Evolutionary conservation across 257 asterid species (phyloP), one percentile per base, ranked within the genome.

Genomic region (Capsicum rhomboideum): DNA sequence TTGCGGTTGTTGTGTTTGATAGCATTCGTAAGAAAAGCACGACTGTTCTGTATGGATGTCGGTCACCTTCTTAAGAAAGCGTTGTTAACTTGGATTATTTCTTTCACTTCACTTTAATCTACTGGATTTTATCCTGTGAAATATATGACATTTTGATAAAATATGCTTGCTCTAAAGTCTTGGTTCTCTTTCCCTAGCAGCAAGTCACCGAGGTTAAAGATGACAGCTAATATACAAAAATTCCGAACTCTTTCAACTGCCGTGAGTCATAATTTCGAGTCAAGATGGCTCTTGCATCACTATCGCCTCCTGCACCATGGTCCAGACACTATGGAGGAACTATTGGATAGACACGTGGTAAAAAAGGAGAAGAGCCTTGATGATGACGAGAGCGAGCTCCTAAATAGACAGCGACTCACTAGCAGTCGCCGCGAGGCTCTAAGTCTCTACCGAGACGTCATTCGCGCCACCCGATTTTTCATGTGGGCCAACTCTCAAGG

Each of bases 311-410:
- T 94, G 58, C 98, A 97, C 91, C 58, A 91, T 58, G 99, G 99
- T 1, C 98, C 98, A 13, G 99, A 93, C 80, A 95, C 98, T 2
- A 82, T 97, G 55, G 99, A 95, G 81, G 99, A 97, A 87, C 93
- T 96, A 78, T 83, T 96, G 58, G 99, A 94, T 8, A 87, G 98
- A 67, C 99, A 96, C 86, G 67, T 94, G 6, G 94, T 85, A 7
- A 93, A 94, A 86, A 80, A 83, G 56, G 92, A 87, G 34, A 90
- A 86, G 11, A 93, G 67, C 82, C 88, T 88, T 66, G 84, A 88
- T 78, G 93, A 90, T 72, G 98, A 94, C 46, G 93, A 94, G 78
- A 90, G 86, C 49, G 98, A 92, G 74, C 56, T 88, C 49, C 78
- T 91, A 71, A 86, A 87, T 50, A 93, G 93, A 83, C 97, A 88